phyloP scores from a whole-genome alignment of 305 asterid genomes.

The Withania somnifera region DNA sequence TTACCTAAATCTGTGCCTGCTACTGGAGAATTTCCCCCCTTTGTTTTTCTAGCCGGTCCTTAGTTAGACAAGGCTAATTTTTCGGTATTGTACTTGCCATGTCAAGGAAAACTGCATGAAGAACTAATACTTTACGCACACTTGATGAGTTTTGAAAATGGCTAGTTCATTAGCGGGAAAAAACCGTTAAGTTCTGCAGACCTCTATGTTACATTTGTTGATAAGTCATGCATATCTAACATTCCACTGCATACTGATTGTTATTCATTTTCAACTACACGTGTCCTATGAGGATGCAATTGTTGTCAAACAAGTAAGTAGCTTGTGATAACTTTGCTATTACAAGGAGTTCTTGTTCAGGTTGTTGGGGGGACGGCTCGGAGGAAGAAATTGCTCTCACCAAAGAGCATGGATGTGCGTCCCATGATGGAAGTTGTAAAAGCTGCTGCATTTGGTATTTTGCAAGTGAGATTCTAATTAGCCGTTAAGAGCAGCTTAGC shows the following conservation, averaged over 20 bases:
- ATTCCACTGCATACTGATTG: not conserved
- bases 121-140: not conserved
- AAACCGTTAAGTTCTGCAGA: not conserved
- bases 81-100: too few relatives aligned
- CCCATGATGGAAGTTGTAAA: conserved; percentile 99
- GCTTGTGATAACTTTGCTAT: not conserved
- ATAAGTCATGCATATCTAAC: not conserved
- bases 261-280: not conserved
- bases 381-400: conserved; percentile 87
- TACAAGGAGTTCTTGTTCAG: conserved; percentile 11
- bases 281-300: not conserved
- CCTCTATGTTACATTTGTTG: not conserved
- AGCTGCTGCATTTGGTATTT: conserved; percentile 83
- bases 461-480: conserved; percentile 46
- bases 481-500: not conserved
- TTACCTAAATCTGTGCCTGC: not conserved
- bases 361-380: conserved; percentile 91
- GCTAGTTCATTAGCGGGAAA: not conserved
- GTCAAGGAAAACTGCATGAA: not conserved
- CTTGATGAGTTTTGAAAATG: not conserved
- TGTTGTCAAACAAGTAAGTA: not conserved
- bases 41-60: not conserved
- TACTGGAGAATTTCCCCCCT: not conserved
- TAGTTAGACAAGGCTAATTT: not conserved
- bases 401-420: conserved; percentile 91